phyloP scores from a whole-genome alignment of 805 yeast species.

The Komagataella pastoris region DNA sequence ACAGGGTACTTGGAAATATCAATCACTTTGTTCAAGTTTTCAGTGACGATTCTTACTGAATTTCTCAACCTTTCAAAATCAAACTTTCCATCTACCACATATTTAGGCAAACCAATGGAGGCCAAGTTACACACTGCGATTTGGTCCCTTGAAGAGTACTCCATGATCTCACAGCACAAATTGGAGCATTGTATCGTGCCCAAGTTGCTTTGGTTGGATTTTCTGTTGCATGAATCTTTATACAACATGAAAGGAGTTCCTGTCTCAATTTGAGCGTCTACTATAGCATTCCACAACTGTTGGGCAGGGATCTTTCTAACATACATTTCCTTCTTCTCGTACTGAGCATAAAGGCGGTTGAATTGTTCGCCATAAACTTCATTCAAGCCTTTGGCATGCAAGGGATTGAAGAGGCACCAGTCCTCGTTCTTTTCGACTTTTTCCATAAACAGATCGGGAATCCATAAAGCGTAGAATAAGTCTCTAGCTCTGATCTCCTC shows the following conservation, averaged over 20 bases:
- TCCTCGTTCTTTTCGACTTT: constrained; percentile 66
- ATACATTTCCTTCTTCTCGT: constrained; percentile 60
- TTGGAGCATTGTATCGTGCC: constrained; percentile 91
- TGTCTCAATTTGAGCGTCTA: constrained; percentile 91
- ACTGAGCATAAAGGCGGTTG: constrained; percentile 51
- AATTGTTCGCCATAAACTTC: constrained; percentile 83
- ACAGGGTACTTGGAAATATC: constrained; percentile 83
- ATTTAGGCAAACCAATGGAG: constrained; percentile 79
- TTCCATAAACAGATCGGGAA: constrained; percentile 88
- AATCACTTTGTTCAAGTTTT: constrained; percentile 70
- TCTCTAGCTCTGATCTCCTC: constrained; percentile 92
- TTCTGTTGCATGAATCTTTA: constrained; percentile 82
- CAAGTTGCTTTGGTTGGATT: constrained; percentile 83
- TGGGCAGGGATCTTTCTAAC: constrained; percentile 67
- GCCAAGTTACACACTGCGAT: constrained; percentile 94
- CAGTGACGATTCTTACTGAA: constrained; percentile 63
- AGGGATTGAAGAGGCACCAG: constrained; percentile 88
- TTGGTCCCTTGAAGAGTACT: constrained; percentile 84
- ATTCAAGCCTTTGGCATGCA: constrained; percentile 73
- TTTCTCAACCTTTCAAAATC: constrained; percentile 67
- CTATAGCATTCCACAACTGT: constrained; percentile 78
- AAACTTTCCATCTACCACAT: constrained; percentile 40
- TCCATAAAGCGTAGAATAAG: constrained; percentile 87
- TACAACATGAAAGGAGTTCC: constrained; percentile 93
- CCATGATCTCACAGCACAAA: constrained; percentile 88